phyloP scores from a whole-genome alignment of 805 yeast species.

The Lipomyces yamanashiensis region DNA sequence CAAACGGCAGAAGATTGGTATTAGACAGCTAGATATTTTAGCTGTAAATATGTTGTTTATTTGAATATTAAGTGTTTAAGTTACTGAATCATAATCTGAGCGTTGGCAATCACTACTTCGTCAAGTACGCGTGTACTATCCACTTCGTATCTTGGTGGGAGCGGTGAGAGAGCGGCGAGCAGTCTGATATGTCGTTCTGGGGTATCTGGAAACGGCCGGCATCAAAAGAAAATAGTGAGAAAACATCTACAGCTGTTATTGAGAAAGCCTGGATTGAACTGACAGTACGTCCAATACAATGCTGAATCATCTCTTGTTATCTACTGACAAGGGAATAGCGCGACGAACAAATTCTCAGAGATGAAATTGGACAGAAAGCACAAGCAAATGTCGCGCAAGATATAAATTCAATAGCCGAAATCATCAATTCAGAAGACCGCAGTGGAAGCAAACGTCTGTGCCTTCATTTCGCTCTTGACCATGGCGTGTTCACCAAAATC shows the following conservation, averaged over 20 bases:
- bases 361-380: constrained; percentile 7
- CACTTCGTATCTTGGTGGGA: too few relatives aligned
- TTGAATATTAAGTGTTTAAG: too few relatives aligned
- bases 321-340: constrained; percentile 11
- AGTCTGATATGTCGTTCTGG: constrained; percentile 20
- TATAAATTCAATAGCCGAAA: constrained; percentile 21
- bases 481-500: constrained; percentile 32
- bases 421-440: constrained; percentile 23
- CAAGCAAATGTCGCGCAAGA: constrained; percentile 19
- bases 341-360: constrained; percentile 20
- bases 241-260: constrained; percentile 9
- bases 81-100: too few relatives aligned
- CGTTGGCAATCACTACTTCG: too few relatives aligned
- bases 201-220: constrained; percentile 19
- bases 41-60: too few relatives aligned
- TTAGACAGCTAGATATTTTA: too few relatives aligned
- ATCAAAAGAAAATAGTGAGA: constrained; percentile 7
- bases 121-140: too few relatives aligned
- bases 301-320: not conserved
- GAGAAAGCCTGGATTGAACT: constrained; percentile 29
- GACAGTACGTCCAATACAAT: constrained; percentile 6
- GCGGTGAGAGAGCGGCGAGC: too few relatives aligned
- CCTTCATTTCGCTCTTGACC: constrained; percentile 30
- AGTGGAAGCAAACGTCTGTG: constrained; percentile 20
- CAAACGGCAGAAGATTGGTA: too few relatives aligned